These are phyloP conservation scores for Salix koriyanagi DNA, from an alignment of 345 rosid species.

Conservation along the genomic window DNA sequence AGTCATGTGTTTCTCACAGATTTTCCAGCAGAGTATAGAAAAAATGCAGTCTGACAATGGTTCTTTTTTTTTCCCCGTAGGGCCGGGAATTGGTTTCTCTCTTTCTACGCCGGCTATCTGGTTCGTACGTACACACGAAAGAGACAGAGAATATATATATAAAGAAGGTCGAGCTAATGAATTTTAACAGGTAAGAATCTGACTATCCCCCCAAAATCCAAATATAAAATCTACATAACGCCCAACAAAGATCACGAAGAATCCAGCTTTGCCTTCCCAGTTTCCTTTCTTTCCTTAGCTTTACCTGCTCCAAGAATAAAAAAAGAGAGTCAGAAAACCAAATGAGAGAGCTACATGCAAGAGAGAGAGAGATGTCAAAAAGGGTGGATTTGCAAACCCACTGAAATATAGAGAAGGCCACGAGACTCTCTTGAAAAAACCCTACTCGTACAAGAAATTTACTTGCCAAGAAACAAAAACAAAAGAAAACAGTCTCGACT, in stretches of 20 bases:
- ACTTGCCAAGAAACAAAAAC: conserved; percentile 14
- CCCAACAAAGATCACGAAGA: conserved; percentile 31
- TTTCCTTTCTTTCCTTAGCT: conserved; percentile 12
- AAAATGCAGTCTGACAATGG: conserved; percentile 10
- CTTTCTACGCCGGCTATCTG: not conserved
- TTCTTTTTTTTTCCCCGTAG: conserved; percentile 5
- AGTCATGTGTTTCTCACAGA: not conserved
- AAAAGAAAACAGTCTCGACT: not conserved
- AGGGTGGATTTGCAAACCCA: conserved; percentile 1
- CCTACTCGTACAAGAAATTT: not conserved
- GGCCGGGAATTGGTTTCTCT: conserved; percentile 1
- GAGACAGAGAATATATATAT: conserved; percentile 10
- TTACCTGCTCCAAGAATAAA: conserved; percentile 25
- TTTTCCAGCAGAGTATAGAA: not conserved
- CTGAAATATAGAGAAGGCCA: not conserved
- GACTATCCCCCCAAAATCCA: conserved; percentile 7
- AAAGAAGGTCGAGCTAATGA: conserved; percentile 23
- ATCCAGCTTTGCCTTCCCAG: conserved; percentile 29
- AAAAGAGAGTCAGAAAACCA: not conserved
- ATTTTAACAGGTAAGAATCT: conserved; percentile 14
- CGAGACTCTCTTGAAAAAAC: not conserved
- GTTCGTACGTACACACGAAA: conserved; percentile 22
- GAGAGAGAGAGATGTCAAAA: not conserved
- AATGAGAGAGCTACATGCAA: not conserved
- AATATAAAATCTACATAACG: conserved; percentile 3